Evolutionary conservation across 1,284 basidiomycete genomes (phyloP).

Genomic region (Puccinia horiana): DNA sequence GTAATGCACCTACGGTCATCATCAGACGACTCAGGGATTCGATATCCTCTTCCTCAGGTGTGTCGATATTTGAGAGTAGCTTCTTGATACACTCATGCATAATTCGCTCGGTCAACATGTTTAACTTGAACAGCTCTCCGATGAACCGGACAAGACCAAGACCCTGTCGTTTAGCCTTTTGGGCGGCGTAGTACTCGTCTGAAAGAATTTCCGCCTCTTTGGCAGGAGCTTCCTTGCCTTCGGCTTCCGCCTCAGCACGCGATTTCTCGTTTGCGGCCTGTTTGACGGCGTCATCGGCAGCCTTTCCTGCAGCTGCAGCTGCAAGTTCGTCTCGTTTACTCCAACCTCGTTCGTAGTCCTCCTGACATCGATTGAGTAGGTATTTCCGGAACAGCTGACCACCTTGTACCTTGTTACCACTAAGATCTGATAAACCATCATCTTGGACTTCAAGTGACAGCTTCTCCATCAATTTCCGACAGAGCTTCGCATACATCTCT

Average conservation of each 20-base stretch:
- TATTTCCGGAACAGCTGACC: constrained; percentile 87
- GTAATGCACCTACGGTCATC: constrained; percentile 77
- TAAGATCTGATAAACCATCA: constrained; percentile 72
- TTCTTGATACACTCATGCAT: constrained; percentile 97
- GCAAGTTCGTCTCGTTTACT: constrained; percentile 64
- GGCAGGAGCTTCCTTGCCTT: constrained; percentile 55
- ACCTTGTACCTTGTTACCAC: constrained; percentile 80
- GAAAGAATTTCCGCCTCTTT: constrained; percentile 67
- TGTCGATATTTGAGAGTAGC: constrained; percentile 83
- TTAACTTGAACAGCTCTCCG: constrained; percentile 94
- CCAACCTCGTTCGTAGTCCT: constrained; percentile 87
- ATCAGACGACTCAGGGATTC: constrained; percentile 92
- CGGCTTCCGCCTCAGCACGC: constrained; percentile 62
- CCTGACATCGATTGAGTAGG: constrained; percentile 85
- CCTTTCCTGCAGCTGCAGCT: constrained; percentile 64
- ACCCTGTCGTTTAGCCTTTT: constrained; percentile 95
- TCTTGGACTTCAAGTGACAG: constrained; percentile 83
- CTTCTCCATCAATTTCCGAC: constrained; percentile 88
- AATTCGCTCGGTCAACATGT: constrained; percentile 89
- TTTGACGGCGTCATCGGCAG: constrained; percentile 64
- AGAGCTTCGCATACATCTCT: constrained; percentile 93
- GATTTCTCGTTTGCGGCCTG: constrained; percentile 60
- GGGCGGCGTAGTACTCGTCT: constrained; percentile 93
- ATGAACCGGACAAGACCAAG: constrained; percentile 97
- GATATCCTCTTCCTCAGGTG: constrained; percentile 95